A percentile compares a stretch with the other conserved stretches of the same genome.
These are phyloP conservation scores for Globisporangium splendens DNA, from an alignment of 352 stramenopile genomes.

Conservation along the genomic window DNA sequence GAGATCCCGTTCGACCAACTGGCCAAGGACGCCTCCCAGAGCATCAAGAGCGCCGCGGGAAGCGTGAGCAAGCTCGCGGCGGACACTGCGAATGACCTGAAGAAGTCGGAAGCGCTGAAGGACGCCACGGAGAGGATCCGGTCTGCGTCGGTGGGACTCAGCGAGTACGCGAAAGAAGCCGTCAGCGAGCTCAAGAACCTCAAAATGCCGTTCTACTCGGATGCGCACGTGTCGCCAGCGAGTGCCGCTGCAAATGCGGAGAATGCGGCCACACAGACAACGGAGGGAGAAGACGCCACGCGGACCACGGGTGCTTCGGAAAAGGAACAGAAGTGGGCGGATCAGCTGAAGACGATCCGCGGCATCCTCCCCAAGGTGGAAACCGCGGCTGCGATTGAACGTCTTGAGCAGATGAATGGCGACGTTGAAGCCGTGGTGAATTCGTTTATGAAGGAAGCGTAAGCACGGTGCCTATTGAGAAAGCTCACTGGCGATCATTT, in stretches of 20 bases:
- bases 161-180: conserved; percentile 13
- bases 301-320: conserved; percentile 29
- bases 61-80: conserved; percentile 12
- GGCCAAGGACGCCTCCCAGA: conserved; percentile 42
- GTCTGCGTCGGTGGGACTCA: conserved; percentile 4
- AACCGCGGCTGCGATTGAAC: conserved; percentile 39
- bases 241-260: conserved; percentile 54
- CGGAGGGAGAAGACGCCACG: conserved; percentile 28
- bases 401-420: conserved; percentile 73
- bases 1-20: conserved; percentile 83
- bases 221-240: conserved; percentile 6
- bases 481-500: no score
- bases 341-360: conserved; percentile 58
- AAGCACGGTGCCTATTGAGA: conserved; percentile 11
- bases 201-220: conserved; percentile 19
- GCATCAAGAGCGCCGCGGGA: conserved; percentile 11
- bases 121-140: conserved; percentile 12
- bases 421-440: conserved; percentile 79
- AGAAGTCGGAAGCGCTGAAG: conserved; percentile 7
- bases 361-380: conserved; percentile 69
- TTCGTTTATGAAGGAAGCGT: conserved; percentile 65
- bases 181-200: conserved; percentile 32
- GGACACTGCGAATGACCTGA: conserved; percentile 8
- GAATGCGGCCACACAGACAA: conserved; percentile 33
- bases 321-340: conserved; percentile 73